Evolutionary conservation across 805 yeast genomes (phyloP).

Genomic region (Brettanomyces naardenensis): DNA sequence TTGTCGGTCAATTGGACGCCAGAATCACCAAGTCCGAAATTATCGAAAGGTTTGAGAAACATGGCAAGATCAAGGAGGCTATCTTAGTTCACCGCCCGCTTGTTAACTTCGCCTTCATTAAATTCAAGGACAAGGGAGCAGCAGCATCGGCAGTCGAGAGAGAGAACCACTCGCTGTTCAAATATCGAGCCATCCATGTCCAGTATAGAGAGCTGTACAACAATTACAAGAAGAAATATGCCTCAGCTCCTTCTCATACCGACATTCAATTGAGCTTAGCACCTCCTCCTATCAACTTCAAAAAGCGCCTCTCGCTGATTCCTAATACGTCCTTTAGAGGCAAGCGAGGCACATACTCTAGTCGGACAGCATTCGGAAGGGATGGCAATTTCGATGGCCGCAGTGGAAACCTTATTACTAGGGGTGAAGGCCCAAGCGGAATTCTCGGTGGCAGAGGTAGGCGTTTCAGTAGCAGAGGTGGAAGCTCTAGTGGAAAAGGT

Average conservation of each 20-base stretch:
- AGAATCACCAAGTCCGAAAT: conserved; percentile 49
- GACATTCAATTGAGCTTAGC: conserved; percentile 40
- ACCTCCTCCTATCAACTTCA: conserved; percentile 73
- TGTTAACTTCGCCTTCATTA: conserved; percentile 65
- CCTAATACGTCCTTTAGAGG: too few species aligned
- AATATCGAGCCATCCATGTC: conserved; percentile 73
- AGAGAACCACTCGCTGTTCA: conserved; percentile 73
- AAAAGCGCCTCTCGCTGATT: conserved; percentile 28
- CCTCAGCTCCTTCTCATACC: conserved; percentile 12
- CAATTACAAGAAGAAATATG: conserved; percentile 23
- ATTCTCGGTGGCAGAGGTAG: too few species aligned
- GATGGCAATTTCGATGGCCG: too few species aligned
- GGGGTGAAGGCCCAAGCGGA: too few species aligned
- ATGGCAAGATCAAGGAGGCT: conserved; percentile 56
- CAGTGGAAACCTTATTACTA: too few species aligned
- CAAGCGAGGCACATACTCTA: too few species aligned
- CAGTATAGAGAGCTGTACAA: conserved; percentile 64
- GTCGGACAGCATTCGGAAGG: too few species aligned
- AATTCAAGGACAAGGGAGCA: conserved; percentile 53
- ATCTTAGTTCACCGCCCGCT: conserved; percentile 46
- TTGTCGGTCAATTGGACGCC: conserved; percentile 64
- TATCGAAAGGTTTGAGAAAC: conserved; percentile 49
- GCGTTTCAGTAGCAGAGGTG: too few species aligned
- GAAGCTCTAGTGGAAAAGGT: too few species aligned
- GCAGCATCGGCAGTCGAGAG: conserved; percentile 85